These are phyloP conservation scores for Paracamarosporium sp. DNA, from an alignment of 2,329 filamentous ascomycete species.

Conservation along the genomic window DNA sequence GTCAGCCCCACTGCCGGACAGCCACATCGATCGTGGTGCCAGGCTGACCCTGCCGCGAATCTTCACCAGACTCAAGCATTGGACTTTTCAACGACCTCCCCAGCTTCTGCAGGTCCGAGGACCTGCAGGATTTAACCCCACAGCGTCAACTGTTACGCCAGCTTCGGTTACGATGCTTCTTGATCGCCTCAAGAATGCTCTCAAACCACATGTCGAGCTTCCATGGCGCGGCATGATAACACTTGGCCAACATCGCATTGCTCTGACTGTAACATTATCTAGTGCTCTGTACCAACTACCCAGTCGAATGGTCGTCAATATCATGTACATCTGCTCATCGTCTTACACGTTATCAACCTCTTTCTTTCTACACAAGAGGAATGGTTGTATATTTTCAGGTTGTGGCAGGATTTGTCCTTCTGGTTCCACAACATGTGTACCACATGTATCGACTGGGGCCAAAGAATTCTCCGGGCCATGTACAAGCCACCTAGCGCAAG, in stretches of 20 bases:
- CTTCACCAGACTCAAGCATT: slow-evolving; percentile 9
- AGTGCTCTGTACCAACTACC: neutral
- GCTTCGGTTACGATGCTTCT: slow-evolving; percentile 18
- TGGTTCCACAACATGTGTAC: slow-evolving; percentile 28
- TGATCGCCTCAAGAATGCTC: slow-evolving; percentile 21
- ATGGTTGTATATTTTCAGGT: slow-evolving; percentile 21
- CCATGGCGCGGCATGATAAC: neutral
- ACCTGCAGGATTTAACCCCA: slow-evolving; percentile 21
- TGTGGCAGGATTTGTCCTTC: slow-evolving; percentile 5
- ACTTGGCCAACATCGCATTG: neutral
- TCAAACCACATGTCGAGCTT: neutral
- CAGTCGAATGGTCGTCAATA: slow-evolving; percentile 3
- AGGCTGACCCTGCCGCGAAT: slow-evolving; percentile 3
- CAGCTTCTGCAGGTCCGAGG: slow-evolving; percentile 13
- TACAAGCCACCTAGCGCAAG: slow-evolving; percentile 23
- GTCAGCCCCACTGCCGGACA: slow-evolving; percentile 25
- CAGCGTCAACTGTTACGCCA: slow-evolving; percentile 26
- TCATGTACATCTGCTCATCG: neutral
- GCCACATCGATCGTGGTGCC: slow-evolving; percentile 19
- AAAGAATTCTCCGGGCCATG: slow-evolving; percentile 24
- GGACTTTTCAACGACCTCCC: slow-evolving; percentile 1
- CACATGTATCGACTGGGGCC: slow-evolving; percentile 20
- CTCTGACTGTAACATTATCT: neutral
- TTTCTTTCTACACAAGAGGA: neutral
- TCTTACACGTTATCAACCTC: neutral